Evolutionary conservation across 2,329 filamentous ascomycete genomes (phyloP).

Genomic region (Dactylonectria macrodidyma): DNA sequence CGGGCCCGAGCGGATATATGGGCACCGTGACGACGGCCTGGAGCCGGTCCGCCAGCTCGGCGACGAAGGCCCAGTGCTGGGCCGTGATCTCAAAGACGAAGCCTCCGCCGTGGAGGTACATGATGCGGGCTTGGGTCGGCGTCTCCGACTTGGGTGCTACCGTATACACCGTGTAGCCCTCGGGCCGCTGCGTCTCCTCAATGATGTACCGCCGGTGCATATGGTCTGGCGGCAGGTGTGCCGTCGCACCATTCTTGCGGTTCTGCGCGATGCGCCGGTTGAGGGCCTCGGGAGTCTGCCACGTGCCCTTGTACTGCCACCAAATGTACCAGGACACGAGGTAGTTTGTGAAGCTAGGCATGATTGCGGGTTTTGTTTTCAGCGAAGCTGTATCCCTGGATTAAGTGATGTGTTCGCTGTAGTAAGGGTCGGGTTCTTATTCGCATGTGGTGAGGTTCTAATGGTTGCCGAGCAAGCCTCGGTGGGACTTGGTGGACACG

Average conservation of each 20-base stretch:
- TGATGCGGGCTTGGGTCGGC: slow-evolving; percentile 47
- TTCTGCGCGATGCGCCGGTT: slow-evolving; percentile 43
- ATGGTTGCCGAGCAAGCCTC: slow-evolving; percentile 14
- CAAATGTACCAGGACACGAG: slow-evolving; percentile 48
- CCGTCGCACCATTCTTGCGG: slow-evolving; percentile 37
- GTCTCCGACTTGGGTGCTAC: slow-evolving; percentile 51
- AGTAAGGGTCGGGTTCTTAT: not conserved
- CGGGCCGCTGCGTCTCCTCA: slow-evolving; percentile 41
- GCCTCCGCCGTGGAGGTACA: slow-evolving; percentile 52
- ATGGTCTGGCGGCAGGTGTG: slow-evolving; percentile 39
- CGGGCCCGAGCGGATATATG: slow-evolving; percentile 52
- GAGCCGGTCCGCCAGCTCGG: slow-evolving; percentile 47
- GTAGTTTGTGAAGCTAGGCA: slow-evolving; percentile 48
- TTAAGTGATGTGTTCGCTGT: not conserved
- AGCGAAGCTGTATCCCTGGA: not conserved
- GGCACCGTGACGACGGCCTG: slow-evolving; percentile 52
- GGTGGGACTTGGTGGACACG: slow-evolving; percentile 21
- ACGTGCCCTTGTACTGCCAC: slow-evolving; percentile 46
- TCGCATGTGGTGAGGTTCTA: not conserved
- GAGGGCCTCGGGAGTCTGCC: slow-evolving; percentile 44
- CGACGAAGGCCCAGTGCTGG: slow-evolving; percentile 50
- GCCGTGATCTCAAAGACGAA: slow-evolving; percentile 49
- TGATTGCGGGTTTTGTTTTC: slow-evolving; percentile 15
- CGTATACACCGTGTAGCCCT: slow-evolving; percentile 46
- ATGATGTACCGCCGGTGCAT: slow-evolving; percentile 47